phyloP scores from a whole-genome alignment of 202 grass and related monocot species.

The Saccharum hybrid region DNA sequence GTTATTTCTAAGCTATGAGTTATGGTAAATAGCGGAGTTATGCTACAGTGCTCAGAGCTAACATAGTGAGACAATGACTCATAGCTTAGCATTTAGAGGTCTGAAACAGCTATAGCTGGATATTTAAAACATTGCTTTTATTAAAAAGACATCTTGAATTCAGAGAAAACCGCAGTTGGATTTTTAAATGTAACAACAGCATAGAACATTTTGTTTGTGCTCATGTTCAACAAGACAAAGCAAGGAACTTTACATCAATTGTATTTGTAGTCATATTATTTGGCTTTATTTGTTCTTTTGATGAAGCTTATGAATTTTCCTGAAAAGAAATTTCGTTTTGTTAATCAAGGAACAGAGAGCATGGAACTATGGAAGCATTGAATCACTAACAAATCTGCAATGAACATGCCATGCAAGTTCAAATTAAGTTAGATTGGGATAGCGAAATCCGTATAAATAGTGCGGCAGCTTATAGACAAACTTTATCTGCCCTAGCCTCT shows the following conservation, averaged over 20 bases:
- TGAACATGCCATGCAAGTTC: conserved; percentile 8
- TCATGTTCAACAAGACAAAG: neutral
- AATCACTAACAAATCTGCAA: neutral
- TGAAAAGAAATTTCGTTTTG: neutral
- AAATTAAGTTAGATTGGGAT: neutral
- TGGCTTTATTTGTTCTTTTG: neutral
- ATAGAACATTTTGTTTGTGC: conserved; percentile 1
- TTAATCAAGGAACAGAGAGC: conserved; percentile 6
- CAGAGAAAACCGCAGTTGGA: neutral
- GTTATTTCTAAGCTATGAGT: neutral
- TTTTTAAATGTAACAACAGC: neutral
- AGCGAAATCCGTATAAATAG: neutral
- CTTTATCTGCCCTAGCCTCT: conserved; percentile 1
- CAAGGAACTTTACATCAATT: conserved; percentile 7
- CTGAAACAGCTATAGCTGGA: neutral
- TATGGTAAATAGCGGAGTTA: neutral
- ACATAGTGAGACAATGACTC: neutral
- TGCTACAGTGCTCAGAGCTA: neutral
- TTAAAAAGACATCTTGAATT: neutral
- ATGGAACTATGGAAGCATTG: neutral
- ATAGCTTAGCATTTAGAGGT: neutral
- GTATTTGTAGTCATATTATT: conserved; percentile 11
- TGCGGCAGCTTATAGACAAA: neutral
- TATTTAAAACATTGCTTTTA: neutral
- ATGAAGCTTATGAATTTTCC: neutral